Evolutionary conservation across 192 early-diverging fungal genomes (phyloP).

Genomic region (Dissophora ornata): DNA sequence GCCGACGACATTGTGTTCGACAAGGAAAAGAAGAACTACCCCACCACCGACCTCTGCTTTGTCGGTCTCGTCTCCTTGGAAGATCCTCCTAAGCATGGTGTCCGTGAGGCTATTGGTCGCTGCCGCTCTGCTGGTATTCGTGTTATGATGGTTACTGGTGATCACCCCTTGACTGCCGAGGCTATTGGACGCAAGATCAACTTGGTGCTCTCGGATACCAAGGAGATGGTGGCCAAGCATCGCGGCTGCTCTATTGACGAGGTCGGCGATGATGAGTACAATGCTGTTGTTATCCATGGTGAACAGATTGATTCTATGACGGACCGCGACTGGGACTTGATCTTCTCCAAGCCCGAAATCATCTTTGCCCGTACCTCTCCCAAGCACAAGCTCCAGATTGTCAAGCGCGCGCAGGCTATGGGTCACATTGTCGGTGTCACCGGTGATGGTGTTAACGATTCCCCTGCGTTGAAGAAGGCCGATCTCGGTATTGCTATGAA

Average conservation of each 20-base stretch:
- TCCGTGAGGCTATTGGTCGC: conserved; percentile 96
- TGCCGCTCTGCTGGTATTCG: conserved; percentile 94
- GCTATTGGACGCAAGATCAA: conserved; percentile 98
- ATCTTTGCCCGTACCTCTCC: conserved; percentile 98
- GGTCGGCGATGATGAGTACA: conserved; percentile 83
- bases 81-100: conserved; percentile 98
- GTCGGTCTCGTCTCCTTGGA: conserved; percentile 92
- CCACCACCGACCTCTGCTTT: conserved; percentile 74
- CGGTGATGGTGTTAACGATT: conserved; percentile 97
- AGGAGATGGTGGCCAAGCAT: conserved; percentile 77
- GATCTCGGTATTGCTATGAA: conserved; percentile 99
- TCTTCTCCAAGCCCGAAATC: conserved; percentile 95
- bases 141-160: conserved; percentile 99
- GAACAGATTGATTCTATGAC: conserved; percentile 85
- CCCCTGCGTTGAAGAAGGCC: conserved; percentile 95
- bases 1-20: conserved; percentile 81
- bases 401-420: conserved; percentile 87
- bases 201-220: conserved; percentile 90
- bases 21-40: conserved; percentile 81
- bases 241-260: conserved; percentile 67
- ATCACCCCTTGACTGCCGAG: conserved; percentile 95
- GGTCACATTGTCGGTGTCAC: conserved; percentile 99
- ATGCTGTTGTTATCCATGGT: conserved; percentile 93
- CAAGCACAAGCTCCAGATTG: conserved; percentile 97
- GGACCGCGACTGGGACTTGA: conserved; percentile 90